Evolutionary conservation across 805 yeast species (phyloP).

Genomic region (Ogataea wickerhamii): DNA sequence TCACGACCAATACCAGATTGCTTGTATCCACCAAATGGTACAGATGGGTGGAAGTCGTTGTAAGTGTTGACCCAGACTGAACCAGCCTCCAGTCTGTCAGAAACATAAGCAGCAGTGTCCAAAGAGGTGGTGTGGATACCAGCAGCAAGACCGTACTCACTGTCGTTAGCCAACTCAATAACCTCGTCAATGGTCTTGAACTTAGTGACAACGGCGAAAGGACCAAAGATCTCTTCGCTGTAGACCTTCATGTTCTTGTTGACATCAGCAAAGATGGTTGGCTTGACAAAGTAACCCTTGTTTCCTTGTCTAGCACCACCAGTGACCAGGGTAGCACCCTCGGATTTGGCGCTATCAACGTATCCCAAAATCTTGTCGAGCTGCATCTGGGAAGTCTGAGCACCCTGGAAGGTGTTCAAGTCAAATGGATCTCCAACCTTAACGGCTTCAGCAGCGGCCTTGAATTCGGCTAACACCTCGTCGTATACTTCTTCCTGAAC

Average conservation of each 20-base stretch:
- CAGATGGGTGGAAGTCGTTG: slow-evolving; percentile 69
- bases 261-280: slow-evolving; percentile 72
- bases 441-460: slow-evolving; percentile 52
- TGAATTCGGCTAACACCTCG: slow-evolving; percentile 54
- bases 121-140: slow-evolving; percentile 69
- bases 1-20: slow-evolving; percentile 84
- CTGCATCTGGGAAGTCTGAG: slow-evolving; percentile 70
- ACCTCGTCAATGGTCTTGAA: slow-evolving; percentile 67
- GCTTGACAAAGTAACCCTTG: slow-evolving; percentile 70
- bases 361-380: slow-evolving; percentile 64
- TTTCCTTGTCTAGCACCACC: slow-evolving; percentile 67
- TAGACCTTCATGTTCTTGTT: slow-evolving; percentile 59
- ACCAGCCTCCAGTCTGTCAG: slow-evolving; percentile 68
- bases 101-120: slow-evolving; percentile 58
- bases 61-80: slow-evolving; percentile 79
- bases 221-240: slow-evolving; percentile 76
- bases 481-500: slow-evolving; percentile 73
- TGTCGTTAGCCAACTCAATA: slow-evolving; percentile 60
- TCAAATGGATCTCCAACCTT: slow-evolving; percentile 78
- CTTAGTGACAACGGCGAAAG: slow-evolving; percentile 68
- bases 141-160: slow-evolving; percentile 77
- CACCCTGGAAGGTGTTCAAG: slow-evolving; percentile 66
- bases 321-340: slow-evolving; percentile 63
- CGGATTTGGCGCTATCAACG: slow-evolving; percentile 61
- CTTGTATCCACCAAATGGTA: slow-evolving; percentile 81